Percentiles rank a stretch among this genome's conserved stretches.
Conservation (phyloP, 2,329 filamentous ascomycete species). For the Colletotrichum costaricense region DNA sequence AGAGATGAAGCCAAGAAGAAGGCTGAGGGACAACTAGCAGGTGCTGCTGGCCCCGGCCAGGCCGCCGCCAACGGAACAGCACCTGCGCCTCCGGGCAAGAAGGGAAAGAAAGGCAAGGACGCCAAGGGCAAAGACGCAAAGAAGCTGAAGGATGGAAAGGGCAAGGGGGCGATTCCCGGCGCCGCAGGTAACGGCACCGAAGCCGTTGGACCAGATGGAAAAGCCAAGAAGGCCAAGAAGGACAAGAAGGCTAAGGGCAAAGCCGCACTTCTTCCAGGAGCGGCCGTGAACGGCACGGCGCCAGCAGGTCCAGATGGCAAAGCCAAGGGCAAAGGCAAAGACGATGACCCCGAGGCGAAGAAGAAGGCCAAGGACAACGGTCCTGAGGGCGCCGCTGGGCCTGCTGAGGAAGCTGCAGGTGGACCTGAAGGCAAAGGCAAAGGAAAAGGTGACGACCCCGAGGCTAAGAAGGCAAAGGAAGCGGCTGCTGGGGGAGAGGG, state of each 20-base stretch:
- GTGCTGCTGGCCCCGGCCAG: conserved; percentile 12
- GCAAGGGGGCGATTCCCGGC: background rate
- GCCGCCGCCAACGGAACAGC: conserved; percentile 13
- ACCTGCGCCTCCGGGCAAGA: background rate
- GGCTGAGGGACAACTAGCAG: conserved; percentile 2
- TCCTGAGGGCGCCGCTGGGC: background rate
- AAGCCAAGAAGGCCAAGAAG: background rate
- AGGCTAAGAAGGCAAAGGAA: conserved; percentile 24
- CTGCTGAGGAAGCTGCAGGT: too few relatives aligned
- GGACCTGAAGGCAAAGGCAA: background rate
- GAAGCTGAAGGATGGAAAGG: background rate
- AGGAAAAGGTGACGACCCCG: background rate
- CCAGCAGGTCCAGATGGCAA: too few relatives aligned
- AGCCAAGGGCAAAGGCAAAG: too few relatives aligned
- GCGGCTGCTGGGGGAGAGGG: background rate
- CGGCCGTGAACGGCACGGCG: too few relatives aligned
- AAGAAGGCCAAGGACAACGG: background rate
- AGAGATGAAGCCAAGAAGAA: conserved; percentile 13
- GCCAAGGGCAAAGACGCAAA: conserved; percentile 1
- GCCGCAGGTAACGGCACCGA: conserved; percentile 14
- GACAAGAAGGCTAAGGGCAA: too few relatives aligned
- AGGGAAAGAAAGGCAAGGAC: background rate
- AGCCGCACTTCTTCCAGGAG: too few relatives aligned
- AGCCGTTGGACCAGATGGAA: background rate
- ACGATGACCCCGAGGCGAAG: too few relatives aligned